Percentiles rank a stretch among this genome's conserved stretches.
Evolutionary conservation across 2,329 filamentous ascomycete genomes (phyloP).

Genomic region (Tolypocladium pustulatum): DNA sequence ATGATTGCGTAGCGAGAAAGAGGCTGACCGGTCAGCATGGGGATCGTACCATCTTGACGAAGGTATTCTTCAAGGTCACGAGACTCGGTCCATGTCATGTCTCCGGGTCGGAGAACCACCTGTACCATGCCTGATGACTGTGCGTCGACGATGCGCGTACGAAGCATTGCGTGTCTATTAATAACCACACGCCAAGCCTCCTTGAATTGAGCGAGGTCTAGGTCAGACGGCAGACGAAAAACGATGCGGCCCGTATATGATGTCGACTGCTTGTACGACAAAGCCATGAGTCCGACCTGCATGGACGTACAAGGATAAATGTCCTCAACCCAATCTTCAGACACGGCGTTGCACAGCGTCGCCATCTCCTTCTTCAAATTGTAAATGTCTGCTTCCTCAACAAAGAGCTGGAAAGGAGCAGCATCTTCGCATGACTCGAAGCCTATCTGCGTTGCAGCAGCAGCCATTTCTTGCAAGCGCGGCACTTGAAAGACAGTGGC

Average conservation of each 20-base stretch:
- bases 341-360: background rate
- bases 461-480: background rate
- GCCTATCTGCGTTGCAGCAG: background rate
- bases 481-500: background rate
- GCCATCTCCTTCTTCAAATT: background rate
- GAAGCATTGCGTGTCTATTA: background rate
- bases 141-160: background rate
- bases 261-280: constrained; percentile 2
- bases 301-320: constrained; percentile 6
- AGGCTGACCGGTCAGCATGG: background rate
- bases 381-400: background rate
- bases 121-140: background rate
- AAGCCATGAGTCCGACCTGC: constrained; percentile 5
- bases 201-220: background rate
- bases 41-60: background rate
- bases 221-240: background rate
- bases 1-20: background rate
- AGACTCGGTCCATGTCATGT: background rate
- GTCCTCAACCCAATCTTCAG: background rate
- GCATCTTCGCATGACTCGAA: background rate
- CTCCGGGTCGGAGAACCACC: background rate
- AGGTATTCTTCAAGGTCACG: background rate
- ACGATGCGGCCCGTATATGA: constrained; percentile 2
- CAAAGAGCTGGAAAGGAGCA: background rate
- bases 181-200: background rate